Conservation (phyloP, 495 filamentous ascomycete species). For the Chaetomium fimeti region DNA sequence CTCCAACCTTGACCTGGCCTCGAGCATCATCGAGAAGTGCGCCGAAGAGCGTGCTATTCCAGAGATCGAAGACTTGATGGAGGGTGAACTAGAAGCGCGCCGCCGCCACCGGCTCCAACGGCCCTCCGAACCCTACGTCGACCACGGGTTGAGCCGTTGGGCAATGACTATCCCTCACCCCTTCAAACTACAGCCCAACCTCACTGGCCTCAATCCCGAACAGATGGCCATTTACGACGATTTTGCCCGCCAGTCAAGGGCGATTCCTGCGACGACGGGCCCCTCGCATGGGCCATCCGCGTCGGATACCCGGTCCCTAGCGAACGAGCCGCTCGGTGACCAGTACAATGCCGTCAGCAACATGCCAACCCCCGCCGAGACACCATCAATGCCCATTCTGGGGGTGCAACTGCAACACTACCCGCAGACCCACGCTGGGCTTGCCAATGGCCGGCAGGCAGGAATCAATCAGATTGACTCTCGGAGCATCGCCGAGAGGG, state of each 20-base stretch:
- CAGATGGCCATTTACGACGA: constrained; percentile 96
- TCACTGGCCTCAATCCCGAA: constrained; percentile 74
- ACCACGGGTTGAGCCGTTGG: constrained; percentile 77
- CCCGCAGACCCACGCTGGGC: constrained; percentile 52
- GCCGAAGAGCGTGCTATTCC: constrained; percentile 89
- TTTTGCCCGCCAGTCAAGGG: constrained; percentile 79
- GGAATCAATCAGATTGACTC: constrained; percentile 67
- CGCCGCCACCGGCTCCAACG: constrained; percentile 67
- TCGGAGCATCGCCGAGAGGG: constrained; percentile 59
- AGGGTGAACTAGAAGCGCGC: constrained; percentile 67
- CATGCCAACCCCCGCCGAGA: constrained; percentile 76
- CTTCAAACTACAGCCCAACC: constrained; percentile 67
- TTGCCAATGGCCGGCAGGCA: constrained; percentile 50
- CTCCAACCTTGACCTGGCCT: constrained; percentile 91
- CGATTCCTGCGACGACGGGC: constrained; percentile 38
- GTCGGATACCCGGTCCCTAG: constrained; percentile 53
- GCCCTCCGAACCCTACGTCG: constrained; percentile 78
- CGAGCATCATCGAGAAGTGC: constrained; percentile 86
- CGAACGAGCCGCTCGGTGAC: constrained; percentile 78
- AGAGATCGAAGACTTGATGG: constrained; percentile 91
- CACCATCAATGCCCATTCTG: constrained; percentile 70
- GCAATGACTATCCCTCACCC: constrained; percentile 85
- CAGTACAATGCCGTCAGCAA: constrained; percentile 73
- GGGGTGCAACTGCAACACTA: constrained; percentile 61
- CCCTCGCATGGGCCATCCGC: constrained; percentile 47